A percentile compares a stretch with the other conserved stretches of the same genome.
Conservation (phyloP, 441 rosid genomes). For the Erodium trifolium region DNA sequence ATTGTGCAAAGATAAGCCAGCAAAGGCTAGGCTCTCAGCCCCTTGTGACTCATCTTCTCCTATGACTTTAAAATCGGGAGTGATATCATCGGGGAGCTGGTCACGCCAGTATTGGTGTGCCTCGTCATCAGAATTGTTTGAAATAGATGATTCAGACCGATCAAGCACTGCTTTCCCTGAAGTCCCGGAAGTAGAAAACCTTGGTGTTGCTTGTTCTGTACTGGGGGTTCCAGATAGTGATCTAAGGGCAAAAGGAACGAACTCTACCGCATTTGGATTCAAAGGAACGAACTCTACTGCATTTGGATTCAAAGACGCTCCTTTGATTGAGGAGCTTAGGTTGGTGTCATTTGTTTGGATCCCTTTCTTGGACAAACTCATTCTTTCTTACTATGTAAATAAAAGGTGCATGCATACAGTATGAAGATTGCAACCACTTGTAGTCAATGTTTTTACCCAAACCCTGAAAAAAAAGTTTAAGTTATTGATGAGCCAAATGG, state of each 20-base stretch:
- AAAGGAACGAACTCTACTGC: constrained; percentile 96
- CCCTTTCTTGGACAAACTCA: constrained; percentile 81
- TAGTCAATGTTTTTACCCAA: no score
- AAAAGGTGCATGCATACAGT: constrained; percentile 16
- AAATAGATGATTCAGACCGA: constrained; percentile 60
- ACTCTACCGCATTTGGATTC: no score
- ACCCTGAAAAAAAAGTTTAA: constrained; percentile 50
- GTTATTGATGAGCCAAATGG: constrained; percentile 20
- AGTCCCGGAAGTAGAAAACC: constrained; percentile 42
- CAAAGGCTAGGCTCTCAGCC: constrained; percentile 50
- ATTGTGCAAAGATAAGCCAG: constrained; percentile 62
- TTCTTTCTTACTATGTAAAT: constrained; percentile 36
- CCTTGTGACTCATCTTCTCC: constrained; percentile 65
- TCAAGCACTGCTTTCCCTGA: constrained; percentile 59
- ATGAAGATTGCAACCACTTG: constrained; percentile 15
- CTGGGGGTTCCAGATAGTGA: constrained; percentile 51
- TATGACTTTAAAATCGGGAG: constrained; percentile 81
- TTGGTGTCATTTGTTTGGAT: constrained; percentile 49
- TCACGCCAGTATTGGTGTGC: constrained; percentile 81
- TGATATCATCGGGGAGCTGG: constrained; percentile 91
- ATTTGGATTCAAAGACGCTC: constrained; percentile 72
- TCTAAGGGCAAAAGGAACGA: constrained; percentile 58
- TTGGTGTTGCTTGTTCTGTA: constrained; percentile 36
- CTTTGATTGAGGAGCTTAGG: constrained; percentile 42
- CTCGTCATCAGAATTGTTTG: constrained; percentile 86